These are phyloP conservation scores for Diplocarpon rosae DNA, from an alignment of 2,329 filamentous ascomycete species.

Conservation along the genomic window DNA sequence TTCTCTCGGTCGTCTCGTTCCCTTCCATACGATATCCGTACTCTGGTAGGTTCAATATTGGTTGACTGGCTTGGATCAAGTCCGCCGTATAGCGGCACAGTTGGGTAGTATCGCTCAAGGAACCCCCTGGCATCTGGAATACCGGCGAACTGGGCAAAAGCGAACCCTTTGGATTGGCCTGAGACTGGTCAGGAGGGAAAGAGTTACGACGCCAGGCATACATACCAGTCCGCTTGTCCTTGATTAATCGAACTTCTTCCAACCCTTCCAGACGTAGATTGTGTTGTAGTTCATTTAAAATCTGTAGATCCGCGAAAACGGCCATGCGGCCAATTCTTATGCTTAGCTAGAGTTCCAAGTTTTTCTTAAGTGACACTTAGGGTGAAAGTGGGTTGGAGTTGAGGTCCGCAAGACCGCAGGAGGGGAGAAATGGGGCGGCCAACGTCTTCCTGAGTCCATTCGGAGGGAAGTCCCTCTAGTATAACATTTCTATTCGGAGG, in stretches of 20 bases:
- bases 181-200: conserved; percentile 6
- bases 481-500: conserved; percentile 41
- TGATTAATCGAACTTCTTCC: conserved; percentile 46
- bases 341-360: conserved; percentile 29
- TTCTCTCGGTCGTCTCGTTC: conserved; percentile 39
- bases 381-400: conserved; percentile 19
- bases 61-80: conserved; percentile 31
- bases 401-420: conserved; percentile 14
- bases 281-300: conserved; percentile 42
- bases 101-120: conserved; percentile 39
- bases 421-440: conserved; percentile 30
- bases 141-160: conserved; percentile 42
- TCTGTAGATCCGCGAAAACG: conserved; percentile 34
- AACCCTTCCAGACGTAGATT: conserved; percentile 39
- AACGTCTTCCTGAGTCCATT: conserved; percentile 41
- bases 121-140: conserved; percentile 40
- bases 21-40: conserved; percentile 39
- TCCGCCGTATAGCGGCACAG: conserved; percentile 37
- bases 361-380: conserved; percentile 27
- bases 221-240: conserved; percentile 45
- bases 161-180: conserved; percentile 45
- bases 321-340: conserved; percentile 27
- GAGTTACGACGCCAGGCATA: conserved; percentile 2
- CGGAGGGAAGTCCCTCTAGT: conserved; percentile 41
- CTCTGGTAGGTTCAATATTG: conserved; percentile 30